phyloP scores from a whole-genome alignment of 768 basidiomycete species.

The Steccherinum ochraceum region DNA sequence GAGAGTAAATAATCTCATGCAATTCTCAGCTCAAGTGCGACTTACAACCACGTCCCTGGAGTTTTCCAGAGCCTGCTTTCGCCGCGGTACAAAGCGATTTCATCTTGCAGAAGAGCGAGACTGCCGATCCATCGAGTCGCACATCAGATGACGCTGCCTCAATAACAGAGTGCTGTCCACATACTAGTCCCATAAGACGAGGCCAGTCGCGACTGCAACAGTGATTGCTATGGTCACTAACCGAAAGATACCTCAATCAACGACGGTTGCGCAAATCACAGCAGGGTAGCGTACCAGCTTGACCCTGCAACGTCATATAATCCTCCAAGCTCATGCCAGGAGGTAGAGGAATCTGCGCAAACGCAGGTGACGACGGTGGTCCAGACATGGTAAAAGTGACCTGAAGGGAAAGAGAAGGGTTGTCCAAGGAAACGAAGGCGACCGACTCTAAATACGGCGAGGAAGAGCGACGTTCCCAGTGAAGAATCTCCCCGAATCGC shows the following conservation, averaged over 20 bases:
- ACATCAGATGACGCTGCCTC: neutral
- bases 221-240: slow-evolving; percentile 6
- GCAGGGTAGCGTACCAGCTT: neutral
- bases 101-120: neutral
- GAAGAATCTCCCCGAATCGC: too few relatives aligned
- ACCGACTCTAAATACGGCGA: too few relatives aligned
- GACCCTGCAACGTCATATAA: slow-evolving; percentile 1
- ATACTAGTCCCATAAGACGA: slow-evolving; percentile 8
- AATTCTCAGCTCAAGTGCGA: too few relatives aligned
- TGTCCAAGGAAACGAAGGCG: too few relatives aligned
- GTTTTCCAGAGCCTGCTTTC: neutral
- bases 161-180: neutral
- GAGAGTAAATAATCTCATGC: neutral
- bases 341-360: slow-evolving; percentile 1
- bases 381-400: too few relatives aligned
- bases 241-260: neutral
- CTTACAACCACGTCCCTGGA: slow-evolving; percentile 4
- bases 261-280: too few relatives aligned
- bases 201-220: slow-evolving; percentile 3
- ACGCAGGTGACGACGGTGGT: neutral
- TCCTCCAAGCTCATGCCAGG: neutral
- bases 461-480: too few relatives aligned
- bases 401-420: too few relatives aligned
- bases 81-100: slow-evolving; percentile 1
- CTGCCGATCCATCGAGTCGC: neutral